These are phyloP conservation scores for Sporodiniella umbellata DNA, from an alignment of 371 early-diverging fungal genomes.

Conservation along the genomic window DNA sequence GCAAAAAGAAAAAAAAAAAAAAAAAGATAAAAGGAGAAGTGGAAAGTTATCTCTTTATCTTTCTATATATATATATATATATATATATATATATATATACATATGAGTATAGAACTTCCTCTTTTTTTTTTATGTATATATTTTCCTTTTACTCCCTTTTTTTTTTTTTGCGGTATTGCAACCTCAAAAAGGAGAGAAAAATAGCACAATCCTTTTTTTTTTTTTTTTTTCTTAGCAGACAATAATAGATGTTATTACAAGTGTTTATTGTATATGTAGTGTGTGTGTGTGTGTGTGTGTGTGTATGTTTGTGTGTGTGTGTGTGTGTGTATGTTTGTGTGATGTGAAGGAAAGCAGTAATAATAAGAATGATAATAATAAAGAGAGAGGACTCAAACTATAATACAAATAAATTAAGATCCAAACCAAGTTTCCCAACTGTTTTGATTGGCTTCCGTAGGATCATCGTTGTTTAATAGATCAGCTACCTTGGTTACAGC, in stretches of 20 bases:
- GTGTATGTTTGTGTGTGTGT: not conserved
- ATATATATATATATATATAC: too few species aligned
- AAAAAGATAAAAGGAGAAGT: not conserved
- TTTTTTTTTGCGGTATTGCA: too few species aligned
- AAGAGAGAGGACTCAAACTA: not conserved
- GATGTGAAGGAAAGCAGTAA: not conserved
- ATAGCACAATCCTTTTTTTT: conserved; percentile 1
- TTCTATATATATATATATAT: too few species aligned
- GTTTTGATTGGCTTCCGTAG: conserved; percentile 37
- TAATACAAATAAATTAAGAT: conserved; percentile 9
- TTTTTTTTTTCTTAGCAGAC: not conserved
- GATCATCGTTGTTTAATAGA: conserved; percentile 47
- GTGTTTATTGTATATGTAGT: not conserved
- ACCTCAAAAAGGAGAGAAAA: not conserved
- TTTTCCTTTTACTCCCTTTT: not conserved
- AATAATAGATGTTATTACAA: not conserved
- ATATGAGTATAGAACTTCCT: not conserved
- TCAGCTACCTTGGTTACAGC: conserved; percentile 49
- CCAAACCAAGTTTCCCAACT: conserved; percentile 55
- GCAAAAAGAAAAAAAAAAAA: conserved; percentile 1
- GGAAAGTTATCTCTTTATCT: too few species aligned
- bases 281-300: not conserved
- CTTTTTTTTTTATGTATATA: not conserved
- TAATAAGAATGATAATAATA: not conserved
- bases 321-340: too few species aligned